Percentiles rank a stretch among this genome's conserved stretches.
phyloP scores from a whole-genome alignment of 192 early-diverging fungal genomes.

The Coemansia sp. region DNA sequence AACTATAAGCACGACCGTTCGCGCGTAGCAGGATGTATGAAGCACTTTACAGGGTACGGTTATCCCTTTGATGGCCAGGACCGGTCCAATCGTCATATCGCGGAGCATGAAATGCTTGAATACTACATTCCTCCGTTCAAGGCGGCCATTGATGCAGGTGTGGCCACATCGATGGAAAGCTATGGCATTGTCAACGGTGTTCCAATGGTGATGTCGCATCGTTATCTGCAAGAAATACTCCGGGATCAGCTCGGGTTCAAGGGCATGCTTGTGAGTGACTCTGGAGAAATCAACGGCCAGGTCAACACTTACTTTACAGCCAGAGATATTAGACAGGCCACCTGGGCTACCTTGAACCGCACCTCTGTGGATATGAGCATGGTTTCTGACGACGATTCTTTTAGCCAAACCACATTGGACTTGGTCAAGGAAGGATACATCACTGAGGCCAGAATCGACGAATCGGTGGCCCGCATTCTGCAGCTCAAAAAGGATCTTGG shows the following conservation, averaged over 20 bases:
- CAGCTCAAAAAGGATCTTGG: conserved; percentile 71
- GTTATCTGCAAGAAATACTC: conserved; percentile 57
- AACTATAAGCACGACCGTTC: conserved; percentile 64
- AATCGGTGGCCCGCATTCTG: conserved; percentile 58
- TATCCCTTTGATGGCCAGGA: conserved; percentile 55
- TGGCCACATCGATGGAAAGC: conserved; percentile 64
- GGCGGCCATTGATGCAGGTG: conserved; percentile 60
- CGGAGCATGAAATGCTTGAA: conserved; percentile 57
- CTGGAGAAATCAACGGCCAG: conserved; percentile 60
- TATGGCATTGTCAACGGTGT: conserved; percentile 64
- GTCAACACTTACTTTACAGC: conserved; percentile 53
- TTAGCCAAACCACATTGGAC: conserved; percentile 34
- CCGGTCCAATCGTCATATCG: conserved; percentile 49
- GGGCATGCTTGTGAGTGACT: conserved; percentile 64
- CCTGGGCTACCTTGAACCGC: conserved; percentile 39
- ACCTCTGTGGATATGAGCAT: conserved; percentile 65
- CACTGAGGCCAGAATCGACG: conserved; percentile 45
- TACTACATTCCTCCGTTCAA: conserved; percentile 65
- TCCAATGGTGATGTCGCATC: conserved; percentile 57
- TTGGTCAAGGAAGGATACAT: conserved; percentile 51
- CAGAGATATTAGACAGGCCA: conserved; percentile 45
- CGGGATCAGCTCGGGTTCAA: conserved; percentile 56
- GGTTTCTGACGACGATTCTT: conserved; percentile 61
- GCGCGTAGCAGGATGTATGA: conserved; percentile 64
- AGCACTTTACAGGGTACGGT: conserved; percentile 69